A percentile compares a stretch with the other conserved stretches of the same genome.
Evolutionary conservation across 306 rosid genomes (phyloP).

Genomic region (Prunus armeniaca): DNA sequence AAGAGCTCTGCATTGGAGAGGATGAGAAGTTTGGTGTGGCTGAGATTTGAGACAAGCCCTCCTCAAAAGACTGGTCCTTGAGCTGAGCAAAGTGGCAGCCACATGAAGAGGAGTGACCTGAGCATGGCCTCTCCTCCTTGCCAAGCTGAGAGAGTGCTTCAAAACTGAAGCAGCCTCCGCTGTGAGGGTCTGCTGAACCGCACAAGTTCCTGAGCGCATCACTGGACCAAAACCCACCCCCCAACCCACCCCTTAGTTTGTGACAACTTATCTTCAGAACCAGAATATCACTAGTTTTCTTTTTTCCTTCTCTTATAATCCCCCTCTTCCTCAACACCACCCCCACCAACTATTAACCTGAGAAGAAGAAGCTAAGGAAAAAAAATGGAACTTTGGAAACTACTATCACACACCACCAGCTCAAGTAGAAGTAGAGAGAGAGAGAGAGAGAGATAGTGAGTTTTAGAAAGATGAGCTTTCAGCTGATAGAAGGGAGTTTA

Average conservation of each 20-base stretch:
- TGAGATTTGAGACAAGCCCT: constrained; percentile 78
- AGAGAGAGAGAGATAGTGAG: not conserved
- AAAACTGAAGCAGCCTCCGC: constrained; percentile 91
- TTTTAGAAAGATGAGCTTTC: constrained; percentile 1
- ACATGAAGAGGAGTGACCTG: constrained; percentile 94
- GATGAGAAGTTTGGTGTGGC: constrained; percentile 54
- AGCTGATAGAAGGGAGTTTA: constrained; percentile 3
- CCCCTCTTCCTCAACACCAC: constrained; percentile 30
- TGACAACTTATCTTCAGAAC: constrained; percentile 18
- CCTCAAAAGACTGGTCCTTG: constrained; percentile 56
- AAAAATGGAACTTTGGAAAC: not conserved
- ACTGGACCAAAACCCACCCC: constrained; percentile 63
- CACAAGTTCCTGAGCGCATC: constrained; percentile 91
- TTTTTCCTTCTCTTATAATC: not conserved
- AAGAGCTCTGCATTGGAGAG: constrained; percentile 88
- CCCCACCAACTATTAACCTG: constrained; percentile 23
- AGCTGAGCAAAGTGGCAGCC: constrained; percentile 70
- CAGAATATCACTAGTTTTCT: not conserved
- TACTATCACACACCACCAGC: not conserved
- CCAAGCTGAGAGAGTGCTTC: constrained; percentile 82
- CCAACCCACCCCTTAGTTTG: constrained; percentile 36
- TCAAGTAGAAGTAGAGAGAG: not conserved
- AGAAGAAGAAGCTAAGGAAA: not conserved
- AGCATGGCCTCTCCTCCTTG: constrained; percentile 89
- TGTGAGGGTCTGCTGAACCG: constrained; percentile 92